phyloP scores from a whole-genome alignment of 2,329 filamentous ascomycete genomes.

The Mollisia scopiformis region DNA sequence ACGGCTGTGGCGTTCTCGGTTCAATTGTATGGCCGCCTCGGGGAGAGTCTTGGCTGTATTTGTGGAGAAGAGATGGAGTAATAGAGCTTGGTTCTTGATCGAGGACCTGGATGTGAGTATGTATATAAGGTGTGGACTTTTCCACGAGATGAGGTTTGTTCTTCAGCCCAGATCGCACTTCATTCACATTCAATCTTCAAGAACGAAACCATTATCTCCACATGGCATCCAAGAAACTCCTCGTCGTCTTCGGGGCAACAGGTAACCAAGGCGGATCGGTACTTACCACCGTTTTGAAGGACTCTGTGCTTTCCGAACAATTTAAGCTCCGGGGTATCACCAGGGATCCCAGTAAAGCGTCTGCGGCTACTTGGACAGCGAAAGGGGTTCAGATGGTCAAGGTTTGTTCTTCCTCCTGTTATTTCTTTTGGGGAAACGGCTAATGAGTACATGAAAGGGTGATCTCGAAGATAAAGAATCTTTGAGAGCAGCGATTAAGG shows the following conservation, averaged over 20 bases:
- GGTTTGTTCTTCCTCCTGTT: conserved; percentile 3
- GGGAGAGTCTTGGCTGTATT: too few species aligned
- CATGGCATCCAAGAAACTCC: conserved; percentile 35
- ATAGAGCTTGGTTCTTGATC: too few species aligned
- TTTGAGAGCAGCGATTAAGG: conserved; percentile 34
- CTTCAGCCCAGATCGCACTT: too few species aligned
- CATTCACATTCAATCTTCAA: not conserved
- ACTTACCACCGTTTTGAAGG: conserved; percentile 45
- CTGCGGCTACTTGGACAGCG: conserved; percentile 41
- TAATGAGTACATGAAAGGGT: conserved; percentile 21
- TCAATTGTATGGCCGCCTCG: conserved; percentile 5
- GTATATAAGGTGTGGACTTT: not conserved
- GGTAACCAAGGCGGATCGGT: conserved; percentile 54
- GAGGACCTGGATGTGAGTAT: too few species aligned
- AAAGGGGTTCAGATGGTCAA: conserved; percentile 47
- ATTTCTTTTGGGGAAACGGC: not conserved
- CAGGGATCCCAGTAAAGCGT: conserved; percentile 46
- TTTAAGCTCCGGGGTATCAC: conserved; percentile 51
- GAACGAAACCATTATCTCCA: not conserved
- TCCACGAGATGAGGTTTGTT: not conserved
- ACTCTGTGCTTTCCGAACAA: conserved; percentile 41
- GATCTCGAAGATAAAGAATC: conserved; percentile 45
- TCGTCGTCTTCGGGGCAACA: conserved; percentile 50
- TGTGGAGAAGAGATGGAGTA: too few species aligned
- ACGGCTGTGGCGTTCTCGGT: not conserved